These are phyloP conservation scores for apple (Malus domestica) DNA, from an alignment of 306 rosid species.

Conservation along the genomic window DNA sequence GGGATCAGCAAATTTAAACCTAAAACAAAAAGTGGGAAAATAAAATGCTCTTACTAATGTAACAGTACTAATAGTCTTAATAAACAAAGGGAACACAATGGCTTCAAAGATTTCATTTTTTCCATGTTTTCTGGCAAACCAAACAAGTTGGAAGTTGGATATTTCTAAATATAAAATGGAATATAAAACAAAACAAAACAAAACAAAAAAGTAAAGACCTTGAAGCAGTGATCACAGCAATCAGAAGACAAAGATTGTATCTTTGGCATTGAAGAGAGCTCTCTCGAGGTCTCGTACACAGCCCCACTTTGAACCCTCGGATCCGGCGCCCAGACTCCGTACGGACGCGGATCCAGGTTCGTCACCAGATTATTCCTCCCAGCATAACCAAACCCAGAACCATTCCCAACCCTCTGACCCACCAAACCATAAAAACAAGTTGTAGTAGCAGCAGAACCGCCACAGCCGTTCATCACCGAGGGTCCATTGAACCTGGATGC, in stretches of 20 bases:
- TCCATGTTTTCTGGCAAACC: slow-evolving; percentile 8
- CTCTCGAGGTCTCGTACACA: slow-evolving; percentile 51
- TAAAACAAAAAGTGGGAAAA: background rate
- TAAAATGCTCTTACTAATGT: background rate
- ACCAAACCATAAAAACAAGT: slow-evolving; percentile 1
- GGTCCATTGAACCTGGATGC: slow-evolving; percentile 19
- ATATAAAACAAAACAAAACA: too few relatives aligned
- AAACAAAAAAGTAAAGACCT: slow-evolving; percentile 31
- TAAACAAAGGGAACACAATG: background rate
- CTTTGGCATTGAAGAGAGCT: slow-evolving; percentile 92
- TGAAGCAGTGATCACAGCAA: slow-evolving; percentile 37
- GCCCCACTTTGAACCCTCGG: slow-evolving; percentile 17
- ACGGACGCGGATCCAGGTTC: slow-evolving; percentile 16
- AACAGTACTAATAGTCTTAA: slow-evolving; percentile 5
- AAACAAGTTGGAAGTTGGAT: background rate
- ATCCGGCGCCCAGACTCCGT: slow-evolving; percentile 22
- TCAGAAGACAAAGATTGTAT: slow-evolving; percentile 11
- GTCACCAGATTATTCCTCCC: slow-evolving; percentile 11
- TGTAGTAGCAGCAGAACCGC: background rate
- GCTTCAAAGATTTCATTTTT: background rate
- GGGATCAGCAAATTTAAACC: background rate
- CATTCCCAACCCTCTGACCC: slow-evolving; percentile 10
- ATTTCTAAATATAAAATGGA: background rate
- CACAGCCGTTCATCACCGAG: slow-evolving; percentile 6
- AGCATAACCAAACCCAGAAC: slow-evolving; percentile 11